These are phyloP conservation scores for Cicer bijugum DNA, from an alignment of 306 rosid genomes.

Conservation along the genomic window DNA sequence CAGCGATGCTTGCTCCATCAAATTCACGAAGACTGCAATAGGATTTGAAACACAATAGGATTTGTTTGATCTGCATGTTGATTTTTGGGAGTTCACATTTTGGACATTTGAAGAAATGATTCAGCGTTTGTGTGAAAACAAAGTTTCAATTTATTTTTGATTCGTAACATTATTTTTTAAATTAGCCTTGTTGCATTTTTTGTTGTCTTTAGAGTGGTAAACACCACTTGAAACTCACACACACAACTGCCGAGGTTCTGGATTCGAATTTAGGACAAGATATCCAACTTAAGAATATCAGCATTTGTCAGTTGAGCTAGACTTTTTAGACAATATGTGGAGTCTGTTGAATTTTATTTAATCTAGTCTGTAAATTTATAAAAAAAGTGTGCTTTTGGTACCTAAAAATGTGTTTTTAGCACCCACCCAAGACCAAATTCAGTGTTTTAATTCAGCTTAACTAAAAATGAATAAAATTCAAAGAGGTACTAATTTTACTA, in stretches of 20 bases:
- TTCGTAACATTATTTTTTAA: not conserved
- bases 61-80: constrained; percentile 17
- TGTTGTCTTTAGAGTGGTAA: no score
- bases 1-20: no score
- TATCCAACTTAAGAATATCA: no score
- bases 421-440: no score
- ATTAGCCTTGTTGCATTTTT: not conserved
- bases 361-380: not conserved
- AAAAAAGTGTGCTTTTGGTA: not conserved
- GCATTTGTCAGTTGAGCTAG: no score
- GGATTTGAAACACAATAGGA: not conserved
- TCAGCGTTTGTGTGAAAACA: not conserved
- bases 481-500: not conserved
- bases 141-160: not conserved
- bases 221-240: no score
- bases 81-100: not conserved
- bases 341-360: not conserved
- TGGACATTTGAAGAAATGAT: not conserved
- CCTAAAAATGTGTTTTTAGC: not conserved
- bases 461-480: no score
- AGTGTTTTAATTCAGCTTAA: no score
- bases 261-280: no score
- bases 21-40: not conserved
- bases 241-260: no score
- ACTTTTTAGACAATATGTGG: no score